Evolutionary conservation across 2,329 filamentous ascomycete genomes (phyloP).

Genomic region (Cordyceps tenuipes): DNA sequence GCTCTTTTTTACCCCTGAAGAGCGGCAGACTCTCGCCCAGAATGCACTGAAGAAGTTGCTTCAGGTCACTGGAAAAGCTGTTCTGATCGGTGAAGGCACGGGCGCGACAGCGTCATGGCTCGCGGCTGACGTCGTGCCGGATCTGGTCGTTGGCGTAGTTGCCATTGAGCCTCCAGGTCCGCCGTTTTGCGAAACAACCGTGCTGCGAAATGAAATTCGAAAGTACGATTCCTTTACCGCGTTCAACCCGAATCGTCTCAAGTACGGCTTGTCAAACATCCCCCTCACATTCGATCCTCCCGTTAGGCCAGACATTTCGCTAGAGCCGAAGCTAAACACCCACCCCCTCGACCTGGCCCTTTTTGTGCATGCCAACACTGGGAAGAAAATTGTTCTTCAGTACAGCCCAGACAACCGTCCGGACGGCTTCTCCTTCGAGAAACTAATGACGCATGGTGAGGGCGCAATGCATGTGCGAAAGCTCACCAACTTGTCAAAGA

Average conservation of each 20-base stretch:
- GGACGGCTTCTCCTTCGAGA: not conserved
- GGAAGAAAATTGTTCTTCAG: not conserved
- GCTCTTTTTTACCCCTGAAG: constrained; percentile 19
- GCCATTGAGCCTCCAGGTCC: constrained; percentile 46
- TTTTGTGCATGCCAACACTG: not conserved
- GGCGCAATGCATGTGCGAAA: constrained; percentile 20
- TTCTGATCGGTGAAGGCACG: constrained; percentile 43
- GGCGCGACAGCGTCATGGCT: constrained; percentile 38
- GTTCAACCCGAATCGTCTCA: constrained; percentile 22
- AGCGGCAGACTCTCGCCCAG: constrained; percentile 25
- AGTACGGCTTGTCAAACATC: constrained; percentile 33
- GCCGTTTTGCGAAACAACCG: constrained; percentile 30
- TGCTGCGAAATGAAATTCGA: not conserved
- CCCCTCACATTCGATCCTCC: constrained; percentile 35
- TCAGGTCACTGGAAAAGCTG: constrained; percentile 30
- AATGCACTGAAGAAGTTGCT: constrained; percentile 34
- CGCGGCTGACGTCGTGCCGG: constrained; percentile 39
- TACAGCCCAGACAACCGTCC: not conserved
- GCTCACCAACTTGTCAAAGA: constrained; percentile 38
- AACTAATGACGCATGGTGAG: not conserved
- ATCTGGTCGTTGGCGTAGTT: constrained; percentile 39
- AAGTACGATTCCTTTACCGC: constrained; percentile 17
- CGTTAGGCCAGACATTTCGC: not conserved
- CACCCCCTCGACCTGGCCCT: constrained; percentile 6
- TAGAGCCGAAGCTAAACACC: no score